Evolutionary conservation across 192 early-diverging fungal genomes (phyloP), one percentile per base, ranked within the genome.

Genomic region (Linnemannia schmuckeri): DNA sequence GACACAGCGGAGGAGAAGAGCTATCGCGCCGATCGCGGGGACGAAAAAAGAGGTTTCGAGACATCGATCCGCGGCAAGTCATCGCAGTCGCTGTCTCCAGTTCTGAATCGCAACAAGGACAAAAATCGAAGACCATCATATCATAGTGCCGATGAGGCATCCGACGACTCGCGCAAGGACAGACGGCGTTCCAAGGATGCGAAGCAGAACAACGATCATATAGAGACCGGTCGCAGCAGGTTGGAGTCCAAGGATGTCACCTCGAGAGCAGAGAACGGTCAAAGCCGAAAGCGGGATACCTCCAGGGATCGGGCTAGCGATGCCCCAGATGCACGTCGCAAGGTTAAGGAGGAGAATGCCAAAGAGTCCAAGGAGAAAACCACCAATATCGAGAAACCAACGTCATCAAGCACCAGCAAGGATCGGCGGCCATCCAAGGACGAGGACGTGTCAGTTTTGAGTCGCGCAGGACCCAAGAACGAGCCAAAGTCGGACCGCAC

Each of bases 361-460:
- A 47, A 70, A 12, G 85, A 87, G 41, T 70, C 70, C 24, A 87
- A 87, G 24, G 85, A 87, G 2, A 81, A 87, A 41, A 12, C 76
- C n/a, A 79, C 30, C 22, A 66, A 76, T 2, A 57, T 78, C 4
- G 79, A 81, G 7, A 87, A 81, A n/a, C 57, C 76, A 3, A 55
- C 63, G 5, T 55, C 37, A 30, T 42, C 75, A 6, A 20, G 38
- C 6, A 37, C 77, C 37, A 73, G 0, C 61, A 81, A 81, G 35
- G 79, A 81, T 12, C 55, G 72, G 46, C 81, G 54, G 24, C 35
- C 37, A 0, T 61, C 68, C 37, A 84, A 79, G 46, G 82, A 81
- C 6, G 80, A 87, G 12, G 80, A 81, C 33, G 41, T 72, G 7
- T 35, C 72, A 71, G 72, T 57, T 13, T 40, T 57, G 0, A 83